phyloP scores from a whole-genome alignment of 345 rosid species.

The Populus ilicifolia region DNA sequence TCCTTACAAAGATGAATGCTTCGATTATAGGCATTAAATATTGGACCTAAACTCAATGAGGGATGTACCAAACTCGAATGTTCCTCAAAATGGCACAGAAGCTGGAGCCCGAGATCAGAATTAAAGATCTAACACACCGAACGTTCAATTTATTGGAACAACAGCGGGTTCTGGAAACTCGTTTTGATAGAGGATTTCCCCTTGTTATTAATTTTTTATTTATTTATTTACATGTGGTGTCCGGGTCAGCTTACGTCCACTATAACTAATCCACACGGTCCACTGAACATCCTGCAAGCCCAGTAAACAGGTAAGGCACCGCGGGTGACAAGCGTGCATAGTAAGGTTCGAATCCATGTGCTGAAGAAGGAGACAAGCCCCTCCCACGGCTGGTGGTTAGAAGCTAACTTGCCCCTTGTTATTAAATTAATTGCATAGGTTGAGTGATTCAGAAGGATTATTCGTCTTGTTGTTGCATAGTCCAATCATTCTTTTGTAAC shows the following conservation, averaged over 20 bases:
- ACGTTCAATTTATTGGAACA: neutral
- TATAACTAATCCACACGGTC: too few species aligned
- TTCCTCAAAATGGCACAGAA: neutral
- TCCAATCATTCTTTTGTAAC: neutral
- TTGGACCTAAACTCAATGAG: neutral
- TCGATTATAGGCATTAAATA: slow-evolving; percentile 60
- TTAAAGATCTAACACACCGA: slow-evolving; percentile 3
- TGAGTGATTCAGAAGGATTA: neutral
- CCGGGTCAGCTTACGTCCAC: too few species aligned
- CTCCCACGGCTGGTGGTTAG: too few species aligned
- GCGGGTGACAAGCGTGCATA: too few species aligned
- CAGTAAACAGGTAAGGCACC: too few species aligned
- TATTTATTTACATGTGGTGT: too few species aligned
- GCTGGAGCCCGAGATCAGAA: neutral
- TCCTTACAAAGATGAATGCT: slow-evolving; percentile 54
- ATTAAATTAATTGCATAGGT: neutral
- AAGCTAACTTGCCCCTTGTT: neutral
- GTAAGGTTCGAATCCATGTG: too few species aligned
- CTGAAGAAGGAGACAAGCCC: too few species aligned
- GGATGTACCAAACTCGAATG: neutral
- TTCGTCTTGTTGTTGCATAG: neutral
- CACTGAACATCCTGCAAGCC: too few species aligned
- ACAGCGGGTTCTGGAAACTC: neutral
- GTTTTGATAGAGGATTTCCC: neutral
- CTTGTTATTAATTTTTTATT: neutral